Conservation (phyloP, 495 filamentous ascomycete genomes). For the Penicillium soppii region DNA sequence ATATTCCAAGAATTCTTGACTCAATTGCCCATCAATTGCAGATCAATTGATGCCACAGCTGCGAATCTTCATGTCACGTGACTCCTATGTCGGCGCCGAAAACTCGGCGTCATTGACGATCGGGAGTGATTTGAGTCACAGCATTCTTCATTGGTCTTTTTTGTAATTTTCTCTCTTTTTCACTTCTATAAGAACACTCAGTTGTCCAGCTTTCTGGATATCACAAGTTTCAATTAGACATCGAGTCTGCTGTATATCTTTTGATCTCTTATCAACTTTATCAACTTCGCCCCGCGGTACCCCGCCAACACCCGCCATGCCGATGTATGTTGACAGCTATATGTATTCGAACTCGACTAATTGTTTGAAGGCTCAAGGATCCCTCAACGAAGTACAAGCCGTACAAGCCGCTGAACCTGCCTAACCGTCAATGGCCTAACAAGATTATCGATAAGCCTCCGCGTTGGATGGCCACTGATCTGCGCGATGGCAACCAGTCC, state of each 20-base stretch:
- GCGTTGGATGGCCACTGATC: constrained; percentile 81
- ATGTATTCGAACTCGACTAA: neutral
- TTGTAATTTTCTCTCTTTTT: neutral
- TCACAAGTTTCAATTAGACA: neutral
- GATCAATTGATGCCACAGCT: neutral
- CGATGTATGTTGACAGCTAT: constrained; percentile 31
- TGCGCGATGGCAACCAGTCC: constrained; percentile 87
- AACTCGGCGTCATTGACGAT: constrained; percentile 26
- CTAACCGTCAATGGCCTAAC: constrained; percentile 87
- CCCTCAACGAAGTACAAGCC: constrained; percentile 88
- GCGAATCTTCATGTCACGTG: constrained; percentile 17
- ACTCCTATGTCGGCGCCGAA: constrained; percentile 33
- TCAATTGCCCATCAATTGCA: neutral
- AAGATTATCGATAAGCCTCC: constrained; percentile 75
- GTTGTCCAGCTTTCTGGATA: neutral
- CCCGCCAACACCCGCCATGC: constrained; percentile 37
- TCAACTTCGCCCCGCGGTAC: constrained; percentile 26
- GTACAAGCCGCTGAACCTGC: constrained; percentile 74
- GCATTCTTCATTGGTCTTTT: constrained; percentile 22
- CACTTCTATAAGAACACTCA: constrained; percentile 13
- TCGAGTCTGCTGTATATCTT: constrained; percentile 5
- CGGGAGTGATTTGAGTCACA: constrained; percentile 25
- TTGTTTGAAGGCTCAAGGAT: constrained; percentile 75
- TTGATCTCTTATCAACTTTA: constrained; percentile 13
- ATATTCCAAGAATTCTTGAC: neutral